Conservation (phyloP, 2,329 filamentous ascomycete species). For the Lasiodiplodia sp. region DNA sequence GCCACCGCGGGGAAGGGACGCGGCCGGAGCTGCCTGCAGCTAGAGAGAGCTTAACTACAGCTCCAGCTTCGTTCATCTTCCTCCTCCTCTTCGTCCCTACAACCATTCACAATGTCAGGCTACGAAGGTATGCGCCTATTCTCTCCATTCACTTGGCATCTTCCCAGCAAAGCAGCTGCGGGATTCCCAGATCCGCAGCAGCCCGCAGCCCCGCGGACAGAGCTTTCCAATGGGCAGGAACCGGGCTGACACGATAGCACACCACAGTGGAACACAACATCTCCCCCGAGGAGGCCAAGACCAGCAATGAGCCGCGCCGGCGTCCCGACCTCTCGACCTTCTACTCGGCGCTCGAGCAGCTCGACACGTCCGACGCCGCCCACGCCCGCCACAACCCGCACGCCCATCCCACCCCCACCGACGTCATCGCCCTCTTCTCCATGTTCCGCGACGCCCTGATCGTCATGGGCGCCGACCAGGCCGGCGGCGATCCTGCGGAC, state of each 20-base stretch:
- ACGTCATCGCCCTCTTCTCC: slow-evolving; percentile 66
- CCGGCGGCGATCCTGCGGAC: slow-evolving; percentile 33
- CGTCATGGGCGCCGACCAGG: slow-evolving; percentile 58
- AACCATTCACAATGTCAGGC: slow-evolving; percentile 77
- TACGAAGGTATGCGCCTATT: slow-evolving; percentile 51
- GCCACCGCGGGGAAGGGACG: slow-evolving; percentile 16
- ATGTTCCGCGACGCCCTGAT: slow-evolving; percentile 68
- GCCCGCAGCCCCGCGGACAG: background rate
- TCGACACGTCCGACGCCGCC: slow-evolving; percentile 59
- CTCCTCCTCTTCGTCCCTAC: background rate
- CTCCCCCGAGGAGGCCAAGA: slow-evolving; percentile 44
- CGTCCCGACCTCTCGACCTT: slow-evolving; percentile 71
- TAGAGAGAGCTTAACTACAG: background rate
- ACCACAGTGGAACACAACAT: slow-evolving; percentile 59
- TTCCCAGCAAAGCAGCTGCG: background rate
- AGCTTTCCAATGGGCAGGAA: background rate
- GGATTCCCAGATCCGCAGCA: background rate
- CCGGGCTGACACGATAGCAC: slow-evolving; percentile 29
- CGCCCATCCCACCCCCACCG: slow-evolving; percentile 66
- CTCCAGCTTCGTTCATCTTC: background rate
- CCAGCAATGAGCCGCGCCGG: slow-evolving; percentile 48
- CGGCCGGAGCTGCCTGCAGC: slow-evolving; percentile 22
- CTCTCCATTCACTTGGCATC: background rate
- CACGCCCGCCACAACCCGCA: slow-evolving; percentile 63
- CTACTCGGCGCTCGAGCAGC: slow-evolving; percentile 67